These are phyloP conservation scores for Boletus reticuloceps DNA, from an alignment of 768 basidiomycete genomes.

Conservation along the genomic window DNA sequence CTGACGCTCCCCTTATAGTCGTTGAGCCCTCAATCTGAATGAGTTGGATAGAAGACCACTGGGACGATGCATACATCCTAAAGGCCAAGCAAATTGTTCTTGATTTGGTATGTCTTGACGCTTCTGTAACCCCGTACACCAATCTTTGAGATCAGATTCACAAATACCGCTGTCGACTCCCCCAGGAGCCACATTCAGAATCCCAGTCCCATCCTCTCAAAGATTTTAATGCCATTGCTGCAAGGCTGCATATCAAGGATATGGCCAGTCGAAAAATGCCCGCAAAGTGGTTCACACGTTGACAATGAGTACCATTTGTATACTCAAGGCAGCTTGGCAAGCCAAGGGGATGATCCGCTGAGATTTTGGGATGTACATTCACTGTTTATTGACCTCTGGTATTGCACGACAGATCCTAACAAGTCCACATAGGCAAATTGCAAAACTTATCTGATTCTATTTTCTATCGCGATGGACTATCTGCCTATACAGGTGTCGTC, in stretches of 20 bases:
- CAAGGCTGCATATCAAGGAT: neutral
- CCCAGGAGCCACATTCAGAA: neutral
- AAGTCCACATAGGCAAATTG: too few relatives aligned
- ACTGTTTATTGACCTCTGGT: too few relatives aligned
- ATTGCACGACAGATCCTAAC: too few relatives aligned
- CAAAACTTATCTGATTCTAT: too few relatives aligned
- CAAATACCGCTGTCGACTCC: neutral
- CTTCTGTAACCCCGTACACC: too few relatives aligned
- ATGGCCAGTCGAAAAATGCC: neutral
- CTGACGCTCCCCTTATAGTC: neutral
- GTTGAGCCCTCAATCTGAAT: neutral
- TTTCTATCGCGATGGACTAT: neutral
- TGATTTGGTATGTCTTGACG: too few relatives aligned
- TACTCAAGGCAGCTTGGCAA: neutral
- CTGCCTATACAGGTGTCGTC: neutral
- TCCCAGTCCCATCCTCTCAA: neutral
- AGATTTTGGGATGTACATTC: neutral
- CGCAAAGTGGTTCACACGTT: neutral
- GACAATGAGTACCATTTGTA: neutral
- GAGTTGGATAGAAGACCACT: neutral
- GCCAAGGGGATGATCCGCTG: neutral
- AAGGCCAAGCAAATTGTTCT: too few relatives aligned
- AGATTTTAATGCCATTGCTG: neutral
- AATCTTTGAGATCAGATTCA: neutral
- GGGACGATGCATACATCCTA: too few relatives aligned